Evolutionary conservation across 108 stramenopile genomes (phyloP).

Genomic region (Nannochloropsis granulata): DNA sequence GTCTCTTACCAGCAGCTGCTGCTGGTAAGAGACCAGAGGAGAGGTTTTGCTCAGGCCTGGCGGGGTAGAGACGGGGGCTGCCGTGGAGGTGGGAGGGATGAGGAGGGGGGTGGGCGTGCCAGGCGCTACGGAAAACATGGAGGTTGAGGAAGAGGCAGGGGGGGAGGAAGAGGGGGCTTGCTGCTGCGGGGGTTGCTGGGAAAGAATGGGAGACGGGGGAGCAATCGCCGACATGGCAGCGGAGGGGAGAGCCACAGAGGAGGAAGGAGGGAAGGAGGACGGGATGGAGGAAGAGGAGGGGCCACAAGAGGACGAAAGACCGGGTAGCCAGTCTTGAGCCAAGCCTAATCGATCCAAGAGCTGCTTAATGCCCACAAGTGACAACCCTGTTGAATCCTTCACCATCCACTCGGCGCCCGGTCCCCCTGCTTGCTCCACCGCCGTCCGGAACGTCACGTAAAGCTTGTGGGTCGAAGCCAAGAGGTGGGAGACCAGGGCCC

Average conservation of each 20-base stretch:
- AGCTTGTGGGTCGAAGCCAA: background rate
- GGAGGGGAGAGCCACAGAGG: background rate
- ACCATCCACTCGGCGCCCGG: background rate
- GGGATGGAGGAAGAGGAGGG: background rate
- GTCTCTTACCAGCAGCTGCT: too few species aligned
- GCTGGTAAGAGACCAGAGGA: background rate
- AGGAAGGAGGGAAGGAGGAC: background rate
- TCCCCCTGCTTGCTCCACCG: background rate
- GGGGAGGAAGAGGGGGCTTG: background rate
- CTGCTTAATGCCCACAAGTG: background rate
- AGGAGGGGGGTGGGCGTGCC: background rate
- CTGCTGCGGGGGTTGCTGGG: background rate
- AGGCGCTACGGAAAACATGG: background rate
- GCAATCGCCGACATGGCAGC: background rate
- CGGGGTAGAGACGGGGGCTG: background rate
- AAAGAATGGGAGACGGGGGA: background rate
- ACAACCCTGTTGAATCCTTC: background rate
- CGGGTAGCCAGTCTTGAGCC: background rate
- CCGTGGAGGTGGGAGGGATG: background rate
- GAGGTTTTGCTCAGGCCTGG: background rate
- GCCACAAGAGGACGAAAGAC: background rate
- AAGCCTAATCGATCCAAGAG: background rate
- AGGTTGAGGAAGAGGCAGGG: background rate
- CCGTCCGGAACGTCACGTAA: background rate
- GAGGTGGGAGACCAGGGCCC: background rate